A percentile compares a stretch with the other conserved stretches of the same genome.
phyloP scores from a whole-genome alignment of 768 basidiomycete species.

The Tylopilus rubrobrunneus region DNA sequence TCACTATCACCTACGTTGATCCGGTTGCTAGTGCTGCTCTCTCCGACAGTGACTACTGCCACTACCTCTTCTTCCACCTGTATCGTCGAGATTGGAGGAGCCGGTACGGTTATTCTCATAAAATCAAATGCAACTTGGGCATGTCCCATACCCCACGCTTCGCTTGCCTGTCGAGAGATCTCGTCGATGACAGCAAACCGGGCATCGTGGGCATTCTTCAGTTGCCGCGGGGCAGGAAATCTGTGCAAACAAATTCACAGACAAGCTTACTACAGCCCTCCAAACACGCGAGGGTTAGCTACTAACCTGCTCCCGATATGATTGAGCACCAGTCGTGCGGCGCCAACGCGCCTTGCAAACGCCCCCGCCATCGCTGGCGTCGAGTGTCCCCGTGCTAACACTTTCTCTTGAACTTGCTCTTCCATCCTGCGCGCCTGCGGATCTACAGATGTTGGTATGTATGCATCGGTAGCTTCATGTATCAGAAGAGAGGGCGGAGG shows the following conservation, averaged over 20 bases:
- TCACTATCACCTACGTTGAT: background rate
- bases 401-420: conserved; percentile 43
- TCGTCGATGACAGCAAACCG: conserved; percentile 52
- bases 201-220: conserved; percentile 24
- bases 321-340: conserved; percentile 65
- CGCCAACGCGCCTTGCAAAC: conserved; percentile 62
- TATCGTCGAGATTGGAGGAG: background rate
- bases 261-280: background rate
- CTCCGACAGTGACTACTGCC: background rate
- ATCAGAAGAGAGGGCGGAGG: conserved; percentile 63
- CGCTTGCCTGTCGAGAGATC: conserved; percentile 59
- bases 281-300: background rate
- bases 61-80: background rate
- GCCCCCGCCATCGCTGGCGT: conserved; percentile 73
- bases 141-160: conserved; percentile 48
- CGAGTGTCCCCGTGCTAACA: conserved; percentile 71
- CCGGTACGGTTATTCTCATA: conserved; percentile 43
- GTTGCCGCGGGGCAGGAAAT: conserved; percentile 48
- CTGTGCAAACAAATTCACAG: conserved; percentile 25
- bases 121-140: conserved; percentile 59
- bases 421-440: conserved; percentile 40
- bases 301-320: conserved; percentile 69
- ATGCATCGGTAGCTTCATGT: conserved; percentile 83
- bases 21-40: background rate
- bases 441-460: conserved; percentile 56